phyloP scores from a whole-genome alignment of 345 rosid species.

The Arabis hirsuta region DNA sequence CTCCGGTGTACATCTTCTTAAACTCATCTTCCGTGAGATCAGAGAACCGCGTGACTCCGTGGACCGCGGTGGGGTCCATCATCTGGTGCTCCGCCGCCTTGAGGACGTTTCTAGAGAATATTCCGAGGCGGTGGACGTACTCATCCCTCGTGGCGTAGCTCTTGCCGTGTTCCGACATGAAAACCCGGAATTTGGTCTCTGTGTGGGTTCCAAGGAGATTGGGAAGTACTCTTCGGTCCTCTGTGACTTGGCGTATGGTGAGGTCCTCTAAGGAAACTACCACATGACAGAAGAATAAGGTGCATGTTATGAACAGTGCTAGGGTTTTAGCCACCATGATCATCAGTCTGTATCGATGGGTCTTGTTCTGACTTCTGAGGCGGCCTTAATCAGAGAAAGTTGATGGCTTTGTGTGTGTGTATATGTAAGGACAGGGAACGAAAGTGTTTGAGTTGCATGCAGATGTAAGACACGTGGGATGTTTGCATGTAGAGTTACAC shows the following conservation, averaged over 20 bases:
- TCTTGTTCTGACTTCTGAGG: slow-evolving; percentile 18
- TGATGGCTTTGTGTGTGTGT: neutral
- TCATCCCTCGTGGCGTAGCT: slow-evolving; percentile 66
- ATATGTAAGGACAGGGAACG: neutral
- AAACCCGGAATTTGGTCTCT: slow-evolving; percentile 59
- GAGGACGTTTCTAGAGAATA: slow-evolving; percentile 69
- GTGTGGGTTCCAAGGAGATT: slow-evolving; percentile 47
- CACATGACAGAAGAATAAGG: slow-evolving; percentile 21
- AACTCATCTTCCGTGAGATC: slow-evolving; percentile 84
- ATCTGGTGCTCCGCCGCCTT: slow-evolving; percentile 83
- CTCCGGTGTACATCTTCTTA: slow-evolving; percentile 61
- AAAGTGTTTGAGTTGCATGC: slow-evolving; percentile 42
- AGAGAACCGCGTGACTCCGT: slow-evolving; percentile 80
- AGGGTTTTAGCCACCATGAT: slow-evolving; percentile 40
- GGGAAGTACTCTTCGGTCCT: slow-evolving; percentile 14
- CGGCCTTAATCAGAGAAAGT: slow-evolving; percentile 4
- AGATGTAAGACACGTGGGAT: slow-evolving; percentile 39
- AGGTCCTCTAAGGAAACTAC: slow-evolving; percentile 39
- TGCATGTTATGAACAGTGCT: slow-evolving; percentile 35
- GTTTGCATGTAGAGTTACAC: slow-evolving; percentile 35
- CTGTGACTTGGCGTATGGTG: slow-evolving; percentile 59
- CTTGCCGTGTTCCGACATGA: slow-evolving; percentile 62
- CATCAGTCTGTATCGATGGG: slow-evolving; percentile 14
- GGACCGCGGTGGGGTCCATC: slow-evolving; percentile 74
- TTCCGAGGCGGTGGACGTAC: slow-evolving; percentile 67